Conservation (phyloP, 805 yeast species). For the Saccharomycopsis sp. region DNA sequence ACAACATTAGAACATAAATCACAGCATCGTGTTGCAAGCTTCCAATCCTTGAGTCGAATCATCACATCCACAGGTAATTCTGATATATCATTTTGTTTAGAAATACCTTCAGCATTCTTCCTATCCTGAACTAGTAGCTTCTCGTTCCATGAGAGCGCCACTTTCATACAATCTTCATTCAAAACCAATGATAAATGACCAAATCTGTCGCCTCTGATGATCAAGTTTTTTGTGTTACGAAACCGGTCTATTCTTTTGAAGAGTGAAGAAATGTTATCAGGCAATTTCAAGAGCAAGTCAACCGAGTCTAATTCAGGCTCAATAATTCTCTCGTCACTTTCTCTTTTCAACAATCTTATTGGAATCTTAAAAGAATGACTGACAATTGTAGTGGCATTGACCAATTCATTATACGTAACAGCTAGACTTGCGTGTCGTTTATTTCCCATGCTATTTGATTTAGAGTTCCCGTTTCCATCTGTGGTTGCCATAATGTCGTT, state of each 20-base stretch:
- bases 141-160: slow-evolving; percentile 56
- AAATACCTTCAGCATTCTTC: slow-evolving; percentile 19
- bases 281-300: slow-evolving; percentile 46
- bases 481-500: slow-evolving; percentile 27
- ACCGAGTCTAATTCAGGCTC: slow-evolving; percentile 60
- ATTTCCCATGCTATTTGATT: slow-evolving; percentile 21
- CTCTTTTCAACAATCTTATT: slow-evolving; percentile 51
- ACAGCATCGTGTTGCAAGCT: slow-evolving; percentile 52
- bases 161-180: slow-evolving; percentile 44
- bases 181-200: slow-evolving; percentile 48
- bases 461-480: slow-evolving; percentile 14
- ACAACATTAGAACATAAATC: slow-evolving; percentile 56
- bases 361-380: slow-evolving; percentile 68
- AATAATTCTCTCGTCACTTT: slow-evolving; percentile 43
- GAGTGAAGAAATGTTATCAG: slow-evolving; percentile 42
- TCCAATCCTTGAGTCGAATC: slow-evolving; percentile 62
- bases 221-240: slow-evolving; percentile 37
- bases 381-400: slow-evolving; percentile 36
- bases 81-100: background rate
- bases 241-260: slow-evolving; percentile 65
- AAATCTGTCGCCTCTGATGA: slow-evolving; percentile 41
- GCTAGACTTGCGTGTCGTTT: slow-evolving; percentile 43
- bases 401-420: slow-evolving; percentile 45
- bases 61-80: background rate
- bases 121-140: slow-evolving; percentile 36